Base-by-base conservation (phyloP, 306 rosid species). In the Cucurbita ficifolia region DNA sequence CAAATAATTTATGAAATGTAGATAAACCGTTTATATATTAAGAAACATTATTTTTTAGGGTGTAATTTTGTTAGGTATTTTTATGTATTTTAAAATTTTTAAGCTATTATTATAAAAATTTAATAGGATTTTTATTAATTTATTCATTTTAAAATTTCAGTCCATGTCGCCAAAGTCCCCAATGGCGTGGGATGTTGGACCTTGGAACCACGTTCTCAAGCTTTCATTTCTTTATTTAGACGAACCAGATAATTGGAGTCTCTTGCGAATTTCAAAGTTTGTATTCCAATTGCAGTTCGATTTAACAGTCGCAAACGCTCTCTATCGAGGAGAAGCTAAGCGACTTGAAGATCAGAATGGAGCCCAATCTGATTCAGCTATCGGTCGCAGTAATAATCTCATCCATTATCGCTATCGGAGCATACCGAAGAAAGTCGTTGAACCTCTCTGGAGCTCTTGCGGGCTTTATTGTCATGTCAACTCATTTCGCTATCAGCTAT, bases 401-500 rank as follows among this genome's bases (percentile, higher is more conserved):
- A 7, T 74, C 75, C 43, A 14, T 87, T 8, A 82, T 89, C 79
- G 83, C 98, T 16, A n/a, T 68, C 79, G 69, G 81, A 78, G 84
- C 97, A 62, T 82, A 81, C 77, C 58, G 77, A 10, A 80, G 83
- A 61, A 90, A 89, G 33, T 94, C 98, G 5, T 89, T 94, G 78
- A 75, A 83, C 83, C 70, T 82, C 76, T 90, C 98, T 29, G 98
- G 96, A 21, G 92, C 97, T 17, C 3, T 94, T 67, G 77, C 92
- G 2, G 97, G 98, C 39, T 84, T 90, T 78, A 1, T 80, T 56
- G 91, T 90, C 36, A 85, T 94, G 96, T 75, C 84, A 10, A 79
- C 88, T 51, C 97, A 90, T 75, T 67, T 89, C 55, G 81, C 86
- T 2, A 75, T 85, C 1, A 91, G 87, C 29, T 87, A 48, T 83